A percentile compares a stretch with the other conserved stretches of the same genome.
Evolutionary conservation across 371 early-diverging fungal genomes (phyloP).

Genomic region (Chytridiales sp.): DNA sequence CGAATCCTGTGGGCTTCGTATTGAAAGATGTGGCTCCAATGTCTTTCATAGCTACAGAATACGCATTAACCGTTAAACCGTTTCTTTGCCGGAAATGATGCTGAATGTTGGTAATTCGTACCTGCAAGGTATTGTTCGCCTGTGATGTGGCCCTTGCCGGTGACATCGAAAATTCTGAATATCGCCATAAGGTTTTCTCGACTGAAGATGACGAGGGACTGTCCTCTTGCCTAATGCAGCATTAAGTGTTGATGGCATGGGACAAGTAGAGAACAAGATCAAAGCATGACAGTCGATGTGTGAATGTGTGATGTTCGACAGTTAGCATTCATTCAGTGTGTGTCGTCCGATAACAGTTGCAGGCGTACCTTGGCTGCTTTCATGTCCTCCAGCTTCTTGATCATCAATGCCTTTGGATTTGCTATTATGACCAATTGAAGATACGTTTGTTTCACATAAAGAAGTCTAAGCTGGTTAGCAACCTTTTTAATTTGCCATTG

Average conservation of each 20-base stretch:
- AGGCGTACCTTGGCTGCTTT: conserved; percentile 28
- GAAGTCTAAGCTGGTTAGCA: no score
- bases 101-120: conserved; percentile 8
- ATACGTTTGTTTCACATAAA: no score
- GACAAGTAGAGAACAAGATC: no score
- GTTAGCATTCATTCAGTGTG: no score
- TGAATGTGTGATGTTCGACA: no score
- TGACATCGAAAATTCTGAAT: conserved; percentile 44
- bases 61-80: neutral
- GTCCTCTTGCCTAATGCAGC: conserved; percentile 31
- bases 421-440: no score
- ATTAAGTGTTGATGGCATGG: no score
- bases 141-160: conserved; percentile 42
- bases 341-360: no score
- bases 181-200: conserved; percentile 38
- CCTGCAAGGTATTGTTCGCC: conserved; percentile 42
- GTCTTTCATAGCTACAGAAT: conserved; percentile 31
- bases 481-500: no score
- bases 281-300: no score
- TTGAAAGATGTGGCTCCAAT: conserved; percentile 35
- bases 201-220: conserved; percentile 40
- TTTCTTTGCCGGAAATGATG: neutral
- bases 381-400: conserved; percentile 44
- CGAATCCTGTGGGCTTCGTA: conserved; percentile 30
- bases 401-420: conserved; percentile 41